Evolutionary conservation across 1,139 yeast species (phyloP).

Genomic region (Candida gigantensis): DNA sequence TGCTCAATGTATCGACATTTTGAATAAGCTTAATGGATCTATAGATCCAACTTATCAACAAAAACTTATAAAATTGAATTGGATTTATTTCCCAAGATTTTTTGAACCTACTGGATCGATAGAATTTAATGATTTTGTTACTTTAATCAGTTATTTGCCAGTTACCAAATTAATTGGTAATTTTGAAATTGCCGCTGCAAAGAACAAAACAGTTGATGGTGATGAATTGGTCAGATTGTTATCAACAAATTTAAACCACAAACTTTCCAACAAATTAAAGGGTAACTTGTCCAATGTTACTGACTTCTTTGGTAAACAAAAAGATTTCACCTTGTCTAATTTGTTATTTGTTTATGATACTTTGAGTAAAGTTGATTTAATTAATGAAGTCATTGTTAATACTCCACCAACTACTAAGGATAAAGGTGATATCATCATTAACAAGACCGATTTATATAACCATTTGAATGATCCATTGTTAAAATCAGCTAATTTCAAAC

Average conservation of each 20-base stretch:
- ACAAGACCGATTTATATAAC: constrained; percentile 42
- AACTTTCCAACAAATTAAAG: constrained; percentile 41
- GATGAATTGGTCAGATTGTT: constrained; percentile 38
- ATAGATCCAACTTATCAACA: constrained; percentile 47
- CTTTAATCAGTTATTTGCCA: constrained; percentile 46
- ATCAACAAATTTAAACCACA: constrained; percentile 43
- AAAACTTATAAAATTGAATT: constrained; percentile 43
- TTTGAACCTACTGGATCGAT: constrained; percentile 45
- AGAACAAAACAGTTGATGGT: constrained; percentile 32
- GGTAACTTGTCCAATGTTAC: constrained; percentile 36
- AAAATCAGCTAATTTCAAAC: constrained; percentile 53
- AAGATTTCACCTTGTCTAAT: constrained; percentile 42
- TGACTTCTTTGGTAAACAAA: constrained; percentile 35
- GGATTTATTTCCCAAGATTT: constrained; percentile 46
- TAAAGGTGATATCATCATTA: constrained; percentile 47
- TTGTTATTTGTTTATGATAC: constrained; percentile 46
- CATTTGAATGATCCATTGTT: constrained; percentile 54
- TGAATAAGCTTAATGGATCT: constrained; percentile 41
- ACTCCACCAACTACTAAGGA: constrained; percentile 49
- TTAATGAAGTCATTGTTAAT: constrained; percentile 64
- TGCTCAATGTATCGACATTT: constrained; percentile 40
- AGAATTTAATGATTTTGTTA: constrained; percentile 42
- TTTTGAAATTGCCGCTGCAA: constrained; percentile 42
- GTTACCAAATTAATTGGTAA: constrained; percentile 49
- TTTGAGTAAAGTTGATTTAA: constrained; percentile 46